Evolutionary conservation across 164 flowering plant species (phyloP).

Genomic region (Paratinospora sagittata): DNA sequence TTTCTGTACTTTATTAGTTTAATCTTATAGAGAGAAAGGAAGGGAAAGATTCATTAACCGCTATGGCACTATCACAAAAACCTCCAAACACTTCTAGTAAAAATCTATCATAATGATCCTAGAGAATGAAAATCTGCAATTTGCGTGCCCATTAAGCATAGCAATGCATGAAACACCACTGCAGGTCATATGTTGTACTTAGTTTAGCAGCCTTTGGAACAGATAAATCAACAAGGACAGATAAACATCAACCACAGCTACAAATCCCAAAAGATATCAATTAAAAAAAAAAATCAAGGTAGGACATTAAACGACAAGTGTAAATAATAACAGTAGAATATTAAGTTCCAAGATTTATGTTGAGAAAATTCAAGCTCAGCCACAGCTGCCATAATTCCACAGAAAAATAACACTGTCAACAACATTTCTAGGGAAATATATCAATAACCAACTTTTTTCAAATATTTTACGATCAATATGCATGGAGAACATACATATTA

Average conservation of each 20-base stretch:
- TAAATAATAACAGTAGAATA: too few relatives aligned
- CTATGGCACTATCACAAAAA: too few relatives aligned
- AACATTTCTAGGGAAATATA: neutral
- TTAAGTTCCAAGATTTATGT: neutral
- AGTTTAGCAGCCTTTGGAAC: neutral
- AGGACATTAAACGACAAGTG: too few relatives aligned
- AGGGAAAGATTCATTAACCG: too few relatives aligned
- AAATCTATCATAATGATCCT: too few relatives aligned
- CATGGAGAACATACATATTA: constrained; percentile 51
- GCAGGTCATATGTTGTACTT: neutral
- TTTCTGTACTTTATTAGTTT: too few relatives aligned
- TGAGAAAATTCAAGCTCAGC: neutral
- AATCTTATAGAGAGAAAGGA: too few relatives aligned
- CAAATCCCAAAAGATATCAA: too few relatives aligned
- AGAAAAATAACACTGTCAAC: neutral
- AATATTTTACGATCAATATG: neutral
- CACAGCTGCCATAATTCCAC: neutral
- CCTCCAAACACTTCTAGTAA: too few relatives aligned
- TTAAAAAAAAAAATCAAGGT: too few relatives aligned
- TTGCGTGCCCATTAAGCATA: neutral
- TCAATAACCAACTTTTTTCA: neutral
- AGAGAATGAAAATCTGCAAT: too few relatives aligned
- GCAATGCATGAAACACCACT: neutral
- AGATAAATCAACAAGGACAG: neutral
- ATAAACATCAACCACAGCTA: neutral